A percentile compares a stretch with the other conserved stretches of the same genome.
phyloP scores from a whole-genome alignment of 208 protist species.

The Vickermania ingenoplastis region DNA sequence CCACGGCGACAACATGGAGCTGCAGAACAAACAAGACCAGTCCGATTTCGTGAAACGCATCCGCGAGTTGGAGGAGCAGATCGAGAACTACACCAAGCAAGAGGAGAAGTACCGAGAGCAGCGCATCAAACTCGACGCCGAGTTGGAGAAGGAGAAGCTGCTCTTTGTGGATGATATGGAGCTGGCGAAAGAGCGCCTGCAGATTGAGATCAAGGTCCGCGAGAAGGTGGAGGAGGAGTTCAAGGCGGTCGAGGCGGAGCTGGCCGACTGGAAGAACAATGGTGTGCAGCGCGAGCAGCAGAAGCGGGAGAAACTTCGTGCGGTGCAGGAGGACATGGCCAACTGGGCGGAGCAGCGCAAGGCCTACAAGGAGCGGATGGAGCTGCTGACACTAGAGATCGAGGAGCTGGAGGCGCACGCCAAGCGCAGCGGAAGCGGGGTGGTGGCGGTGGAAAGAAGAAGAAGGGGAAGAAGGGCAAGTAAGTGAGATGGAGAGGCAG shows the following conservation, averaged over 20 bases:
- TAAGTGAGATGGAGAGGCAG: conserved; percentile 2
- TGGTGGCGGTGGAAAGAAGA: conserved; percentile 5
- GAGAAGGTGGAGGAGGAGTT: conserved; percentile 62
- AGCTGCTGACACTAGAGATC: conserved; percentile 26
- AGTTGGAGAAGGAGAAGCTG: conserved; percentile 34
- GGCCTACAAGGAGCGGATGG: conserved; percentile 37
- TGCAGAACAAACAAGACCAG: conserved; percentile 77
- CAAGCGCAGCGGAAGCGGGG: neutral
- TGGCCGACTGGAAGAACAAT: conserved; percentile 49
- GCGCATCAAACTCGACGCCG: conserved; percentile 32
- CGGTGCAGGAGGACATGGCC: conserved; percentile 38
- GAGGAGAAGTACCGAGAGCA: conserved; percentile 41
- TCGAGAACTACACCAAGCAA: conserved; percentile 50
- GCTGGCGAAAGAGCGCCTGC: conserved; percentile 28
- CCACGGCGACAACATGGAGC: conserved; percentile 54
- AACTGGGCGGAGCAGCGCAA: conserved; percentile 54
- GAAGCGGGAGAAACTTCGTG: conserved; percentile 29
- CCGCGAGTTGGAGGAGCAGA: conserved; percentile 57
- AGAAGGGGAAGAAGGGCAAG: conserved; percentile 10
- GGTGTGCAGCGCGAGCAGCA: conserved; percentile 33
- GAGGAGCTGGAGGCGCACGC: conserved; percentile 31
- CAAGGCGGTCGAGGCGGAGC: conserved; percentile 26
- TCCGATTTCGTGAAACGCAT: conserved; percentile 47
- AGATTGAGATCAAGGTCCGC: conserved; percentile 31
- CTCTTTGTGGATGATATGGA: conserved; percentile 43